Conservation (phyloP, 1,284 basidiomycete species). For the Xerocomus nothofagi region DNA sequence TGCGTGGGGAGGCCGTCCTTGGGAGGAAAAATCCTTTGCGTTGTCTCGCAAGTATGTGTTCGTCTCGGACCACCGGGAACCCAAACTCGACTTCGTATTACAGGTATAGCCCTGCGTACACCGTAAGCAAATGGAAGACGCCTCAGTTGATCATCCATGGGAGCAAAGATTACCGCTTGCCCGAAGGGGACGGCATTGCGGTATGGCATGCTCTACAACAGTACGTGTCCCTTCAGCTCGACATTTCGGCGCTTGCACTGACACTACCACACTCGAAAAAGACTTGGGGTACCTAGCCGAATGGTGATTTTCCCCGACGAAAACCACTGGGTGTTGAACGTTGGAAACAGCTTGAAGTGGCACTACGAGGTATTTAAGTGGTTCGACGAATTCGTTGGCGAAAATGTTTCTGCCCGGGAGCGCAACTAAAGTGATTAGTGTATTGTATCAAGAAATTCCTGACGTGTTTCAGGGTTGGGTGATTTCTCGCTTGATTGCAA, state of each 20-base stretch:
- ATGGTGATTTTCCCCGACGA: conserved; percentile 91
- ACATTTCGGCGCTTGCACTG: neutral
- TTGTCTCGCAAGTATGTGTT: conserved; percentile 54
- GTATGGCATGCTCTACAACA: conserved; percentile 80
- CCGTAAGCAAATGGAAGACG: conserved; percentile 81
- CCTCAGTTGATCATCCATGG: conserved; percentile 86
- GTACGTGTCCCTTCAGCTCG: conserved; percentile 44
- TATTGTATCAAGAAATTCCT: neutral
- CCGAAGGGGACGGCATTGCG: conserved; percentile 80
- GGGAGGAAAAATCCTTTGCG: conserved; percentile 60
- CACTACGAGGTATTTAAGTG: conserved; percentile 88
- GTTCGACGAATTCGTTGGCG: conserved; percentile 75
- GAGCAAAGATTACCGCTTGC: conserved; percentile 82
- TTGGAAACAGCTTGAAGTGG: conserved; percentile 81
- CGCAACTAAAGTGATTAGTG: conserved; percentile 17
- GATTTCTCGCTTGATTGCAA: conserved; percentile 1
- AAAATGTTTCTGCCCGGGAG: conserved; percentile 6
- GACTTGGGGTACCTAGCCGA: conserved; percentile 74
- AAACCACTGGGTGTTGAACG: conserved; percentile 87
- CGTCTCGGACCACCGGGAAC: neutral
- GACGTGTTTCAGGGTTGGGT: neutral
- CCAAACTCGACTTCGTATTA: neutral
- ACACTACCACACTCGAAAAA: conserved; percentile 29
- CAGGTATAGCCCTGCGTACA: conserved; percentile 75
- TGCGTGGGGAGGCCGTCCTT: conserved; percentile 81